phyloP scores from a whole-genome alignment of 208 protist species.

The Trypanosomatidae sp. region DNA sequence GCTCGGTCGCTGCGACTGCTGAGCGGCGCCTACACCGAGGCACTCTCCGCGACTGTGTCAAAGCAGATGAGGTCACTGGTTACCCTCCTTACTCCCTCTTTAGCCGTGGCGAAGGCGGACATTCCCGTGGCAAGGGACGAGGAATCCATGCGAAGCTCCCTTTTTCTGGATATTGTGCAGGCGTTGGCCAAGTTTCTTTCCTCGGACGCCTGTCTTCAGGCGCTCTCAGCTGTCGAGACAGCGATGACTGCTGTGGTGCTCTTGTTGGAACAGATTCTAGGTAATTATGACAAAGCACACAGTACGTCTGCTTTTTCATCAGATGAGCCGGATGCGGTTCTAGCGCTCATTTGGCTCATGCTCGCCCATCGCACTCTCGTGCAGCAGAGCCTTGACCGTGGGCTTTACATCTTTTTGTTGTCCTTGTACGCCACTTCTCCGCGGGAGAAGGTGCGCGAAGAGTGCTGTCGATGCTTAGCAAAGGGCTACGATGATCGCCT shows the following conservation, averaged over 20 bases:
- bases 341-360: constrained; percentile 29
- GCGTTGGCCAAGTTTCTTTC: constrained; percentile 23
- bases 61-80: constrained; percentile 22
- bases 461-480: constrained; percentile 48
- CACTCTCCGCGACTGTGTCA: constrained; percentile 8
- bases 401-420: constrained; percentile 77
- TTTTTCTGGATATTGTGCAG: constrained; percentile 37
- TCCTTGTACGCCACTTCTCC: constrained; percentile 54
- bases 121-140: not conserved
- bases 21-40: constrained; percentile 16
- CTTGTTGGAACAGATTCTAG: constrained; percentile 20
- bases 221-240: constrained; percentile 23
- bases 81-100: not conserved
- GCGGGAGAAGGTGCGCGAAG: constrained; percentile 42
- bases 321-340: constrained; percentile 12
- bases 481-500: constrained; percentile 84
- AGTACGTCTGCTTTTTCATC: not conserved
- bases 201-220: constrained; percentile 27
- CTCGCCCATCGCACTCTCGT: constrained; percentile 51
- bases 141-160: too few species aligned
- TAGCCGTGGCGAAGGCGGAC: not conserved
- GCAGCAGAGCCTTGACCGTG: constrained; percentile 70
- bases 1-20: constrained; percentile 19
- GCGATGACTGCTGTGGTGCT: constrained; percentile 27
- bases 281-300: not conserved